phyloP scores from a whole-genome alignment of 2,329 filamentous ascomycete genomes.

The Pseudocercospora fuligena region DNA sequence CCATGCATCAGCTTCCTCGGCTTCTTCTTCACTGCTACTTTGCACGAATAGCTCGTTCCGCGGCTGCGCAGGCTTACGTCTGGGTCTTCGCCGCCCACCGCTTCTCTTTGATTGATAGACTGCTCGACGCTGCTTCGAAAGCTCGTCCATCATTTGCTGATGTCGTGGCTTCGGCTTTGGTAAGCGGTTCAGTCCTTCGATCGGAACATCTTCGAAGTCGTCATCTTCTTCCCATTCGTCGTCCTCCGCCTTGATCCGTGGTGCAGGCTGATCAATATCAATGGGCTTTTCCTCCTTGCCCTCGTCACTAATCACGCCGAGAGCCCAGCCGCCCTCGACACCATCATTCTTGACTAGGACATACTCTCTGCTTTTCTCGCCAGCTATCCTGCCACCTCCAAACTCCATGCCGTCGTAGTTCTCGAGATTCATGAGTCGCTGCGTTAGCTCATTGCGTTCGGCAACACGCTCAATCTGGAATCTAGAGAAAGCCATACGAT shows the following conservation, averaged over 20 bases:
- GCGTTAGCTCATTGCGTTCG: slow-evolving; percentile 92
- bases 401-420: slow-evolving; percentile 77
- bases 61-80: slow-evolving; percentile 37
- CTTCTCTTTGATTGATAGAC: slow-evolving; percentile 51
- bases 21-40: slow-evolving; percentile 43
- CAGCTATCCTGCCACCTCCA: slow-evolving; percentile 70
- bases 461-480: slow-evolving; percentile 95
- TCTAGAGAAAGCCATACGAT: slow-evolving; percentile 93
- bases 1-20: slow-evolving; percentile 46
- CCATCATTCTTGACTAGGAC: slow-evolving; percentile 95
- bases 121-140: slow-evolving; percentile 52
- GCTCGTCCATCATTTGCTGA: slow-evolving; percentile 32
- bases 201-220: slow-evolving; percentile 90
- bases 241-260: slow-evolving; percentile 55
- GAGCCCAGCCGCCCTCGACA: slow-evolving; percentile 91
- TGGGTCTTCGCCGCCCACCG: slow-evolving; percentile 28
- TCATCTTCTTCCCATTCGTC: slow-evolving; percentile 65
- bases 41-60: slow-evolving; percentile 63
- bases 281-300: slow-evolving; percentile 86
- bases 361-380: slow-evolving; percentile 91
- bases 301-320: slow-evolving; percentile 89
- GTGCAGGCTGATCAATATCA: slow-evolving; percentile 75
- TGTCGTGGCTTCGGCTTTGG: slow-evolving; percentile 61
- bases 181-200: slow-evolving; percentile 84
- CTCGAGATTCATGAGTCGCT: slow-evolving; percentile 90